Evolutionary conservation across 1,139 yeast genomes (phyloP).

Genomic region (Groenewaldozyma auringiensis): DNA sequence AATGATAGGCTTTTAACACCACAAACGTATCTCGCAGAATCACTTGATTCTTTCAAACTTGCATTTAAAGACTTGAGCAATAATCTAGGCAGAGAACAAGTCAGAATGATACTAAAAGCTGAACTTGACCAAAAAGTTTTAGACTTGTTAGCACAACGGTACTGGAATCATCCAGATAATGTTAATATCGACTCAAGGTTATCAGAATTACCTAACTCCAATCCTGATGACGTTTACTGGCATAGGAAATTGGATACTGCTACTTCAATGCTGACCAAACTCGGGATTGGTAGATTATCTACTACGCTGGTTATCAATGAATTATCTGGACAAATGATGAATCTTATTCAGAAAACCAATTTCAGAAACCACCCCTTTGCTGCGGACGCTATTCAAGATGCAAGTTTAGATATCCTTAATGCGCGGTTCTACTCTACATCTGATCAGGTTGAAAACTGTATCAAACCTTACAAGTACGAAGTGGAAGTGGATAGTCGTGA

Average conservation of each 20-base stretch:
- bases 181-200: conserved; percentile 41
- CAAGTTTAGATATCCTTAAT: conserved; percentile 72
- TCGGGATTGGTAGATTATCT: conserved; percentile 88
- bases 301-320: conserved; percentile 79
- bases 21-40: conserved; percentile 86
- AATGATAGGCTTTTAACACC: conserved; percentile 92
- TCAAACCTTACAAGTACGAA: conserved; percentile 94
- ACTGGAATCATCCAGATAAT: conserved; percentile 68
- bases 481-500: conserved; percentile 94
- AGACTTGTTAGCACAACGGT: conserved; percentile 79
- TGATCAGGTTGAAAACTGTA: conserved; percentile 96
- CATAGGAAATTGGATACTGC: conserved; percentile 77
- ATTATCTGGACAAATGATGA: conserved; percentile 66
- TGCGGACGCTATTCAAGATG: conserved; percentile 70
- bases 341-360: conserved; percentile 64
- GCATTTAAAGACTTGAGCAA: conserved; percentile 83
- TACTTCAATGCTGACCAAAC: conserved; percentile 75
- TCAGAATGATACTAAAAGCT: conserved; percentile 67
- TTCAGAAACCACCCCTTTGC: conserved; percentile 81
- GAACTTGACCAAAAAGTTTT: conserved; percentile 85
- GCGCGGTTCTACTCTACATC: conserved; percentile 84
- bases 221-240: conserved; percentile 77
- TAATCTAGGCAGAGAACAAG: conserved; percentile 73
- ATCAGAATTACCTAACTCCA: conserved; percentile 43
- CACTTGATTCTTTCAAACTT: conserved; percentile 77